Conservation (phyloP, 1,284 basidiomycete species). For the Apiotrichum domesticum region DNA sequence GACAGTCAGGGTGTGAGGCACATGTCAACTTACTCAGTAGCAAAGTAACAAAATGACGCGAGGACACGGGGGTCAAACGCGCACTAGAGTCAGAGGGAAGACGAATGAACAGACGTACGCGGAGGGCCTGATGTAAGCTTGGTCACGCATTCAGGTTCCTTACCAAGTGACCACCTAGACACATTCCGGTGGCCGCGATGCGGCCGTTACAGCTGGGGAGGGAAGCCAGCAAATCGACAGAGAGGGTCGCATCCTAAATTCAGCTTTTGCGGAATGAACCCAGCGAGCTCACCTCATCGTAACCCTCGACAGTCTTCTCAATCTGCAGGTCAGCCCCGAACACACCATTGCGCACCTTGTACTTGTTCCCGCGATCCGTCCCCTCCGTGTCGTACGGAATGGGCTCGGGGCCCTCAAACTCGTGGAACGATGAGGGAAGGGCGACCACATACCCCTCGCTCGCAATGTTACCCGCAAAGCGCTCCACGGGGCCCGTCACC, state of each 20-base stretch:
- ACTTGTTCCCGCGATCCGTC: slow-evolving; percentile 82
- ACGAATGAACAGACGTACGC: slow-evolving; percentile 42
- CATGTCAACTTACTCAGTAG: slow-evolving; percentile 57
- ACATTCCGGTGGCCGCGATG: slow-evolving; percentile 59
- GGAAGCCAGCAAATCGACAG: slow-evolving; percentile 66
- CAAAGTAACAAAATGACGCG: slow-evolving; percentile 84
- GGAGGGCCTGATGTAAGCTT: slow-evolving; percentile 50
- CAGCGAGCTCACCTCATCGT: slow-evolving; percentile 62
- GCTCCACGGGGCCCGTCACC: slow-evolving; percentile 43
- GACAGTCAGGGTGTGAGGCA: not conserved
- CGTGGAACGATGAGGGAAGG: slow-evolving; percentile 59
- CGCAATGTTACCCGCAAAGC: slow-evolving; percentile 83
- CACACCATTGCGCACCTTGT: slow-evolving; percentile 56
- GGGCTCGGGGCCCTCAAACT: slow-evolving; percentile 78
- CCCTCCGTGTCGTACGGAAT: slow-evolving; percentile 82
- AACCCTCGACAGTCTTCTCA: slow-evolving; percentile 73
- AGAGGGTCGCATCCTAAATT: slow-evolving; percentile 63
- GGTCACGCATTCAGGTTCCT: not conserved
- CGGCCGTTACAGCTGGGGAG: slow-evolving; percentile 79
- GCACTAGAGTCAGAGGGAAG: slow-evolving; percentile 52
- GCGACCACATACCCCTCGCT: slow-evolving; percentile 58
- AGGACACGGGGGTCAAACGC: slow-evolving; percentile 80
- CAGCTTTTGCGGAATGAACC: not conserved
- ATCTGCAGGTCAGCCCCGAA: slow-evolving; percentile 51
- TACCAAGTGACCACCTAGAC: slow-evolving; percentile 53